Conservation (phyloP, 306 rosid species). For the Prunus mongolica region DNA sequence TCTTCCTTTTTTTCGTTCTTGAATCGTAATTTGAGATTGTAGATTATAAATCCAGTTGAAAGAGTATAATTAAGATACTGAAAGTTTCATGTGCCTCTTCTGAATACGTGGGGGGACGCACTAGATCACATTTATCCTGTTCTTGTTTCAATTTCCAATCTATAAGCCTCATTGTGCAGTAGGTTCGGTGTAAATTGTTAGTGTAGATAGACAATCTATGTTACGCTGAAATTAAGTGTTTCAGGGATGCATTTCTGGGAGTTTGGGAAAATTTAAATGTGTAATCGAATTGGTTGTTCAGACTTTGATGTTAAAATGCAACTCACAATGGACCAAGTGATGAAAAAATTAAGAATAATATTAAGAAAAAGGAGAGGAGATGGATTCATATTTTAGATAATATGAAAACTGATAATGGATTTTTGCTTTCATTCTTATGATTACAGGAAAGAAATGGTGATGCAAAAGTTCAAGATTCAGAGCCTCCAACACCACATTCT, state of each 20-base stretch:
- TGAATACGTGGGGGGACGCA: background rate
- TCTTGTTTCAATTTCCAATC: background rate
- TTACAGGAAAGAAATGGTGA: slow-evolving; percentile 85
- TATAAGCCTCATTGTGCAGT: background rate
- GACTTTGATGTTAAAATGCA: background rate
- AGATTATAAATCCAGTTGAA: background rate
- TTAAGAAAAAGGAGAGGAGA: background rate
- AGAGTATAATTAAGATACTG: background rate
- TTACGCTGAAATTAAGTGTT: background rate
- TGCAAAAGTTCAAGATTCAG: slow-evolving; percentile 67
- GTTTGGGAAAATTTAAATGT: background rate
- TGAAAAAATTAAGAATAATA: background rate
- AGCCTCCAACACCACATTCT: slow-evolving; percentile 93
- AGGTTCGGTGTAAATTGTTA: background rate
- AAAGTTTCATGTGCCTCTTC: background rate
- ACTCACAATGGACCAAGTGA: background rate
- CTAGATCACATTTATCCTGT: background rate
- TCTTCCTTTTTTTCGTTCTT: background rate
- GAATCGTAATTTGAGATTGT: background rate
- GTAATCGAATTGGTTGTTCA: background rate
- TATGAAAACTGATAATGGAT: background rate
- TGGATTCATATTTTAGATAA: too few species aligned
- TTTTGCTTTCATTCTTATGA: slow-evolving; percentile 17
- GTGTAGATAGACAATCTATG: slow-evolving; percentile 5
- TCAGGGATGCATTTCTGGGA: background rate